These are phyloP conservation scores for Sanghuangporus weigelae DNA, from an alignment of 1,284 basidiomycete genomes.

Conservation along the genomic window DNA sequence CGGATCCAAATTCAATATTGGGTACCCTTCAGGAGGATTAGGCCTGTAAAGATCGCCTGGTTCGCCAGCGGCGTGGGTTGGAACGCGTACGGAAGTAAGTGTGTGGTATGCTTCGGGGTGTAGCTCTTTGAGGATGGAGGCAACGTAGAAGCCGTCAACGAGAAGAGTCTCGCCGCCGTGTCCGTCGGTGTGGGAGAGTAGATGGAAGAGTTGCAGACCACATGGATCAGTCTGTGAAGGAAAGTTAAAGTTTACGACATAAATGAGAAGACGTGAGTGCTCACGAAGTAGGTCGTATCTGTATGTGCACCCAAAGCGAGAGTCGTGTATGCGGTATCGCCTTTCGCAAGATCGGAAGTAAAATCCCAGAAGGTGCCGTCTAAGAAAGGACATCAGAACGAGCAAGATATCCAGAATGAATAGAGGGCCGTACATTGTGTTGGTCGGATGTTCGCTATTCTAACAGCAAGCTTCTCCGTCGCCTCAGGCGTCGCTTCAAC, in stretches of 20 bases:
- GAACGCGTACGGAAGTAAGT: conserved; percentile 67
- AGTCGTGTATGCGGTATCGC: conserved; percentile 62
- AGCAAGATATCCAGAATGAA: conserved; percentile 8
- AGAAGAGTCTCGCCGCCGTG: conserved; percentile 85
- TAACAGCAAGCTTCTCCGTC: conserved; percentile 73
- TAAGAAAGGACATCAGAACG: conserved; percentile 27
- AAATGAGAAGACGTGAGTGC: conserved; percentile 23
- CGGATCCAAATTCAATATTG: conserved; percentile 65
- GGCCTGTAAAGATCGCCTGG: conserved; percentile 59
- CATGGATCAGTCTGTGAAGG: conserved; percentile 78
- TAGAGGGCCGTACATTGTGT: conserved; percentile 73
- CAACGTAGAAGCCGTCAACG: conserved; percentile 93
- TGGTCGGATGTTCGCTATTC: conserved; percentile 87
- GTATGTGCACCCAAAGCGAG: conserved; percentile 89
- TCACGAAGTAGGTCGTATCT: conserved; percentile 90
- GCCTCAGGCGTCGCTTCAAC: conserved; percentile 80
- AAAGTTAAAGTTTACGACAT: conserved; percentile 7
- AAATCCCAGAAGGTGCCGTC: conserved; percentile 98
- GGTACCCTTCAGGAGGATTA: conserved; percentile 52
- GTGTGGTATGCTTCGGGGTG: conserved; percentile 72
- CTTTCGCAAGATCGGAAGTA: conserved; percentile 86
- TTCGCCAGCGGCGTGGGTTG: conserved; percentile 88
- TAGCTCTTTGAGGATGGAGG: conserved; percentile 68
- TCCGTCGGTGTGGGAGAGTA: conserved; percentile 81
- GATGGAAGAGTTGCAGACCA: conserved; percentile 92